These are phyloP conservation scores for Rugonectria rugulosa DNA, from an alignment of 2,329 filamentous ascomycete species.

Conservation along the genomic window DNA sequence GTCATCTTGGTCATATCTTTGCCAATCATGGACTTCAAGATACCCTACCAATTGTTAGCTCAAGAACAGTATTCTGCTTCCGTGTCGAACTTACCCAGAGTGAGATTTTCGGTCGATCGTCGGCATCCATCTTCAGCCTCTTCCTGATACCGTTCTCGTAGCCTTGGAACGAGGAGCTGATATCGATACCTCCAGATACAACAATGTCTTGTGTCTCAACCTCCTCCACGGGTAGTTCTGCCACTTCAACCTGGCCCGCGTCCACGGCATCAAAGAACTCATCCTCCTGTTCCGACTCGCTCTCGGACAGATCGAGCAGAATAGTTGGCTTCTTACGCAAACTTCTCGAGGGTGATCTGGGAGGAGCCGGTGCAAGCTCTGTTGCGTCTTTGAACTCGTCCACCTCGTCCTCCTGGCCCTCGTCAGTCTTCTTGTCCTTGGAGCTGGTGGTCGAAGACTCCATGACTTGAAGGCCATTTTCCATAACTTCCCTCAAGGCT, in stretches of 20 bases:
- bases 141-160: conserved; percentile 89
- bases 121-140: conserved; percentile 86
- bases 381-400: conserved; percentile 34
- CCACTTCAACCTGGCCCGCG: conserved; percentile 86
- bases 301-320: conserved; percentile 79
- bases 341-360: conserved; percentile 50
- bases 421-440: conserved; percentile 18
- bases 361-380: conserved; percentile 15
- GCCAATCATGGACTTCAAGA: conserved; percentile 99
- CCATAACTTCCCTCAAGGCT: conserved; percentile 85
- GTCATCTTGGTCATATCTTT: conserved; percentile 99
- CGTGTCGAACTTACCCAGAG: conserved; percentile 79
- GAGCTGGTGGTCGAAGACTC: conserved; percentile 40
- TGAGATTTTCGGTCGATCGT: conserved; percentile 91
- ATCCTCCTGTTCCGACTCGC: conserved; percentile 82
- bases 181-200: conserved; percentile 61
- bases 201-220: conserved; percentile 52
- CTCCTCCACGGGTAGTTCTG: conserved; percentile 67
- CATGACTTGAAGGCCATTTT: conserved; percentile 52
- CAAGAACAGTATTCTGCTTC: neutral
- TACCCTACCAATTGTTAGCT: conserved; percentile 67
- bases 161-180: conserved; percentile 81
- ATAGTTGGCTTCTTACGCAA: conserved; percentile 68
- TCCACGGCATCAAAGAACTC: conserved; percentile 99
- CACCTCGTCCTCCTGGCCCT: conserved; percentile 27